phyloP scores from a whole-genome alignment of 2,329 filamentous ascomycete species.

The Drechslerella dactyloides region DNA sequence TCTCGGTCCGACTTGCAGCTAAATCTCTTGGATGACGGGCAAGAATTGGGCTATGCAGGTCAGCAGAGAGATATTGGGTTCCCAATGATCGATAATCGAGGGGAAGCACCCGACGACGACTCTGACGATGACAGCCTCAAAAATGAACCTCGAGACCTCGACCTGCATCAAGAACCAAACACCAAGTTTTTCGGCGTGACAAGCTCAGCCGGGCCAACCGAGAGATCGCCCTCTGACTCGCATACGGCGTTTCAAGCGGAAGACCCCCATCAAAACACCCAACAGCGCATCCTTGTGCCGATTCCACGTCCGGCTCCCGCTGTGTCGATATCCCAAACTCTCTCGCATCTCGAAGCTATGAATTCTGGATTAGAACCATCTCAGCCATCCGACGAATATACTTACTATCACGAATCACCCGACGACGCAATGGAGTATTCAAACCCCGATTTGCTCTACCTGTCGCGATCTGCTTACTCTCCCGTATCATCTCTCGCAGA shows the following conservation, averaged over 20 bases:
- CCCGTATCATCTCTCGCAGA: slow-evolving; percentile 7
- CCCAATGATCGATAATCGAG: neutral
- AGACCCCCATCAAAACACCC: neutral
- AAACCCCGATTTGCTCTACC: slow-evolving; percentile 36
- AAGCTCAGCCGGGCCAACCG: neutral
- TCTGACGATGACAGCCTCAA: slow-evolving; percentile 39
- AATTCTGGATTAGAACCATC: slow-evolving; percentile 2
- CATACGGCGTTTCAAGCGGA: neutral
- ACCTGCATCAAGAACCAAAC: slow-evolving; percentile 44
- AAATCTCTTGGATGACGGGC: neutral
- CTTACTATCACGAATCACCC: slow-evolving; percentile 19
- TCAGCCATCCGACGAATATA: slow-evolving; percentile 17
- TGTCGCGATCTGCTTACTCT: slow-evolving; percentile 28
- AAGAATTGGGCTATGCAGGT: neutral
- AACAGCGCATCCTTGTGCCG: slow-evolving; percentile 26
- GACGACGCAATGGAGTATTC: slow-evolving; percentile 29
- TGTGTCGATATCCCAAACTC: slow-evolving; percentile 38
- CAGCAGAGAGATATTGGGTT: neutral
- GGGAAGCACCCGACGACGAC: neutral
- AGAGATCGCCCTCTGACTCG: neutral
- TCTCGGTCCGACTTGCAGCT: slow-evolving; percentile 1
- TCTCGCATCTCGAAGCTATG: slow-evolving; percentile 29
- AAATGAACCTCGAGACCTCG: slow-evolving; percentile 33
- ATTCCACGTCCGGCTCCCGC: slow-evolving; percentile 17
- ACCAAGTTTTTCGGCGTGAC: slow-evolving; percentile 39